Base-by-base conservation (phyloP, 345 rosid genomes). In the Psidium friedrichsthalianum region DNA sequence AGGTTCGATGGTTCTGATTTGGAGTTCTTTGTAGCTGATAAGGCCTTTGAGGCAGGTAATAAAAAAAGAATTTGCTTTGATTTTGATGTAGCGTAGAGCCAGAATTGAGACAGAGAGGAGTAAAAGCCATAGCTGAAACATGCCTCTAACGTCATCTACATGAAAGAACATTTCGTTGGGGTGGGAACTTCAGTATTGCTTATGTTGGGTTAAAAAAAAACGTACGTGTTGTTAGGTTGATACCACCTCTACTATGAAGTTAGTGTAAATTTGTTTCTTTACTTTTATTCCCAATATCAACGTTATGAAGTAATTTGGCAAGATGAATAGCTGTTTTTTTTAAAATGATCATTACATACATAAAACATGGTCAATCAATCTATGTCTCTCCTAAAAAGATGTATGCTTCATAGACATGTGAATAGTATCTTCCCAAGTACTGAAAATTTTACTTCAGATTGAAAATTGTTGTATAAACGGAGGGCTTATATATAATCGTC, bases 361-460 rank as follows among this genome's bases (percentile, higher is more conserved):
- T 69, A 16, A 8, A 56, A 36, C 47, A 8, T 0, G 0, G 47
- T 69, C 5, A 61, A 61, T 61, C 5, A 0, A 64, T 3, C 11
- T 16, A 16, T 1, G 12, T 64, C 8, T 6, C 20, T 29, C 76
- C 16, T 11, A 61, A 29, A 25, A 59, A 2, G 25, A 58, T 18
- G 20, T 29, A 64, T 64, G 76, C 76, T 16, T 1, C 76, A 64
- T 29, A 11, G 3, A 64, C 6, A 64, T 16, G 0, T 15, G 1
- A 36, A 69, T 36, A 36, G 25, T 18, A 0, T 36, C 2, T 36
- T 69, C 47, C 47, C 3, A 36, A 69, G 42, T 69, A 5, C 13
- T 36, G 7, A 18, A 55, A 32, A 9, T 36, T 69, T 36, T 36
- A 36, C 47, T 69, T 69, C 47, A 69, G 1, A 69, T 69, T 12